Evolutionary conservation across 2,329 filamentous ascomycete species (phyloP).

Genomic region (Exophiala oligosperma): DNA sequence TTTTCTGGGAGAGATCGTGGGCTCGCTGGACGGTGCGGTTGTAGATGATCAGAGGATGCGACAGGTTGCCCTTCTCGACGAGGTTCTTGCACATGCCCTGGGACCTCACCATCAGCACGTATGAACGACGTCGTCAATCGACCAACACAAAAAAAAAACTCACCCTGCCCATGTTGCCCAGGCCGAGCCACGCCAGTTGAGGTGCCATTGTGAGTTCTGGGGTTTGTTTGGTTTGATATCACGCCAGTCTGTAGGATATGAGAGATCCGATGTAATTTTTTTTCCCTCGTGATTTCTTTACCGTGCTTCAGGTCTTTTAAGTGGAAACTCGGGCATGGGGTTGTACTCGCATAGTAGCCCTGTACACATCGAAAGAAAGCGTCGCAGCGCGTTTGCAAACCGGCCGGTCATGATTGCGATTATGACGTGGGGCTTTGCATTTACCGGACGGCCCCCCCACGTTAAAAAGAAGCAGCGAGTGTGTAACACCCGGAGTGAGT

Average conservation of each 20-base stretch:
- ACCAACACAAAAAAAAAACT: constrained; percentile 33
- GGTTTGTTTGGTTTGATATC: no score
- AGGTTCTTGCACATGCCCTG: constrained; percentile 85
- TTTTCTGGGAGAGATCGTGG: constrained; percentile 56
- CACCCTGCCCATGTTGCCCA: constrained; percentile 85
- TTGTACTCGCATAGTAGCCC: no score
- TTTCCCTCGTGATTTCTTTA: neutral
- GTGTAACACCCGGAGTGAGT: no score
- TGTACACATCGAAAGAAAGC: no score
- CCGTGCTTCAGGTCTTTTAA: neutral
- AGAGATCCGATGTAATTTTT: no score
- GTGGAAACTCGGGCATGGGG: neutral
- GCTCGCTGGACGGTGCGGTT: constrained; percentile 50
- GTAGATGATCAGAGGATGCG: constrained; percentile 72
- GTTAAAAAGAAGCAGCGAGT: no score
- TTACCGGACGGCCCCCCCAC: no score
- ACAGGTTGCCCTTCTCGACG: constrained; percentile 71
- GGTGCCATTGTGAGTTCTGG: constrained; percentile 25
- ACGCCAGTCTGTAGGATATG: no score
- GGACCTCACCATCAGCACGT: neutral
- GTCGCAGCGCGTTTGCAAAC: no score
- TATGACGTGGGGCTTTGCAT: no score
- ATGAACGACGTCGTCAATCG: neutral
- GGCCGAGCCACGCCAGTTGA: constrained; percentile 74
- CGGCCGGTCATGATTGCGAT: no score